Conservation (phyloP, 176 grass and related monocot genomes). For the Oryza australiensis region DNA sequence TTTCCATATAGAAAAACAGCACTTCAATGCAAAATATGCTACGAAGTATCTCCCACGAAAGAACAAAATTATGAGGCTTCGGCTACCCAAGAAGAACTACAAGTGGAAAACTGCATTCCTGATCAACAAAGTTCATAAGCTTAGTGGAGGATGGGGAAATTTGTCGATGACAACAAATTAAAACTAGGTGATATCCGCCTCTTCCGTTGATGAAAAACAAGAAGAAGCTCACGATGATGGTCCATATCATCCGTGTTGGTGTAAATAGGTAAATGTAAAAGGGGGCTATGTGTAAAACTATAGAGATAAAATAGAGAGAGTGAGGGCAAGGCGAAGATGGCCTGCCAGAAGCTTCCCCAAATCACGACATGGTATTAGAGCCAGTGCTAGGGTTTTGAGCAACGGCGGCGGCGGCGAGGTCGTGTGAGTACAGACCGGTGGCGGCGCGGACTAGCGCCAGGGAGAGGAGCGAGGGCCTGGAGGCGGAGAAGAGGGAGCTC, state of each 20-base stretch:
- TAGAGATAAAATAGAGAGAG: too few relatives aligned
- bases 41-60: slow-evolving; percentile 3
- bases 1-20: slow-evolving; percentile 18
- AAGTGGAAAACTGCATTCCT: slow-evolving; percentile 18
- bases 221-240: slow-evolving; percentile 37
- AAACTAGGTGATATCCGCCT: slow-evolving; percentile 37
- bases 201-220: slow-evolving; percentile 39
- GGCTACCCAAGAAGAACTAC: background rate
- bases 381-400: too few relatives aligned
- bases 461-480: too few relatives aligned
- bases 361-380: too few relatives aligned
- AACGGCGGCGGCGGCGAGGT: too few relatives aligned
- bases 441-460: too few relatives aligned
- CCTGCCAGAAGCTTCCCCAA: too few relatives aligned
- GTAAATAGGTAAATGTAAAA: too few relatives aligned
- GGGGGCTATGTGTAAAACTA: too few relatives aligned
- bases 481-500: too few relatives aligned
- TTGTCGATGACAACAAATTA: slow-evolving; percentile 45
- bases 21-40: slow-evolving; percentile 20
- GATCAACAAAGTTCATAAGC: background rate
- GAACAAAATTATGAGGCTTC: slow-evolving; percentile 24
- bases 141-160: slow-evolving; percentile 39
- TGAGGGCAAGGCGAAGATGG: too few relatives aligned
- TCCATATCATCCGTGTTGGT: slow-evolving; percentile 48
- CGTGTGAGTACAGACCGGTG: too few relatives aligned